Base-by-base conservation (phyloP, 345 rosid species). In the Citrus hindsii region DNA sequence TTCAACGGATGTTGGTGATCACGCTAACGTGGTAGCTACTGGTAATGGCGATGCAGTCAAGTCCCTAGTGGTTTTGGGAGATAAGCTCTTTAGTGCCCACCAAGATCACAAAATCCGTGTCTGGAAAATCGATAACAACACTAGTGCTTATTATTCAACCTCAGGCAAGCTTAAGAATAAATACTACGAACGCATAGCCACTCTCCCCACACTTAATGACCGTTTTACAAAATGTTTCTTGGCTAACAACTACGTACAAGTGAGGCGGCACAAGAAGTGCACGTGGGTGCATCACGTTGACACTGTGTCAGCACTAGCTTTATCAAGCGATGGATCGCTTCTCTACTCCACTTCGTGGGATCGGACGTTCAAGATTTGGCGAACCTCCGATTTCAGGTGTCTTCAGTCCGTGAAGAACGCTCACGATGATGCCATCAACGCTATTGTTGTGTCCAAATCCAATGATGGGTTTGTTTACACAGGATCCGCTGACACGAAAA, bases 301-400 rank as follows among this genome's bases (percentile, higher is more conserved):
- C 74, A 83, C 94, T 0, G 95, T 92, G 18, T 88, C 98, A 25
- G 83, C 88, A 21, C 87, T 94, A 0, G 93, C 88, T 3, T 58
- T 86, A 35, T 87, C 90, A 19, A 32, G 21, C 2, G 92, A 85
- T 32, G 82, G 79, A 19, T 78, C 91, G 40, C 76, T 90, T 64
- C 85, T 94, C n/a, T 94, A 82, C 82, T 92, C 98, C 32, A 91
- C 84, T 62, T 94, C 95, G 3, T 94, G 98, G 98, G 98, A 92
- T 77, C 51, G 92, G 72, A 83, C 92, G 21, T 83, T 92, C 81
- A 92, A 94, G 79, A 84, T 90, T 18, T 94, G 98, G 98, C 81
- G 92, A 75, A 83, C 89, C 0, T 79, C 88, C 19, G 86, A 91
- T 58, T 89, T 85, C 82, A 83, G 79, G 81, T 92, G 98, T 76